Base-by-base conservation (phyloP, 2,329 filamentous ascomycete genomes). In the Curvularia lunata region DNA sequence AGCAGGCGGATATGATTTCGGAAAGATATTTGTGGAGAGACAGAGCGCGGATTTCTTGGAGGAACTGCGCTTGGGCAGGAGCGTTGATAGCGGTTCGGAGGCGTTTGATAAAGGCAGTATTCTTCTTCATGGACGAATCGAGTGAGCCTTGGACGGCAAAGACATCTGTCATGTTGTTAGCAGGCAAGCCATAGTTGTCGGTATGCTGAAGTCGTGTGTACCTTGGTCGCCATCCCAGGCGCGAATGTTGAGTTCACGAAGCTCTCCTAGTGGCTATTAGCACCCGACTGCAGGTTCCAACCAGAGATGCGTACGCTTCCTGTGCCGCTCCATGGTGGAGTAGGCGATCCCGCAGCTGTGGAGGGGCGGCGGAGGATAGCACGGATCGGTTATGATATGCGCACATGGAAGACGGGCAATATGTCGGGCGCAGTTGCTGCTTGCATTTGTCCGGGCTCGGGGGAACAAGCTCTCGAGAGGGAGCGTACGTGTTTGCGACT, bases 81-180 rank as follows among this genome's bases (percentile, higher is more conserved):
- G 91, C 81, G 63, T 90, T 93, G 63, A 98, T 88, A 59, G 92
- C 91, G 57, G 94, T 97, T 68, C 94, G 91, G 54, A 98, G 84
- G 72, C 94, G 91, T 80, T 97, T 97, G 75, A 98, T 98, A 77
- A 98, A 97, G 65, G 93, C 92, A 4, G 94, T 98, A 72, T 98
- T 98, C 83, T 97, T 98, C 81, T 97, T 97, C 77, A 98, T 84
- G 50, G 93, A 95, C 51, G 94, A 97, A 78, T 98, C 94, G 72
- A 98, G 88, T 28, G 91, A 90, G 73, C 86, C 85, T 77, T 86
- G 88, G 67, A 95, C 88, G 52, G 86, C 79, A 72, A 96, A 92
- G 62, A 96, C 81, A 81, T 91, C 92, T 96, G 66, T 32, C 45
- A 46, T 23, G 61, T 66, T 68, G 50, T 74, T 47, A 71, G 60